Evolutionary conservation across 176 grass and related monocot genomes (phyloP).

Genomic region (Raddia guianensis): DNA sequence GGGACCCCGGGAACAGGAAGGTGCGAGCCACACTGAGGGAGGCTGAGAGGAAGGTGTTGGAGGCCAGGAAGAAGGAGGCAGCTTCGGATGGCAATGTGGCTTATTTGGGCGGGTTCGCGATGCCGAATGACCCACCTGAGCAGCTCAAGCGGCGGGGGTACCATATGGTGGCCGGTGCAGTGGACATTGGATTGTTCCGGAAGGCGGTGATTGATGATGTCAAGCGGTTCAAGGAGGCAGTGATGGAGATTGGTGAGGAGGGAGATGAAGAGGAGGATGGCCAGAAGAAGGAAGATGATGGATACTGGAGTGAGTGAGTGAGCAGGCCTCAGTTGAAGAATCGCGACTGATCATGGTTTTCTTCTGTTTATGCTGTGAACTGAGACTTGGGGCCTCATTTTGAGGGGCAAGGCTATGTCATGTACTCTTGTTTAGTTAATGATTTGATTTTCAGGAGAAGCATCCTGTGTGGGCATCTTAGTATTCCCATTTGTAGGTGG

Average conservation of each 20-base stretch:
- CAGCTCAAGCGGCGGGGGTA: conserved; percentile 89
- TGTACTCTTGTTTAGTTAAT: conserved; percentile 37
- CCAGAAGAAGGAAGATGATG: conserved; percentile 47
- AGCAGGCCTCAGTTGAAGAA: conserved; percentile 28
- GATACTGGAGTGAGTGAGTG: conserved; percentile 88
- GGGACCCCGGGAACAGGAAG: conserved; percentile 91
- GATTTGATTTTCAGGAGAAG: conserved; percentile 27
- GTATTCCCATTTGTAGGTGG: conserved; percentile 36
- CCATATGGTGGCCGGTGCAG: conserved; percentile 85
- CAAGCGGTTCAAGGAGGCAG: conserved; percentile 59
- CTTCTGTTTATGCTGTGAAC: conserved; percentile 32
- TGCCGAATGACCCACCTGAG: conserved; percentile 77
- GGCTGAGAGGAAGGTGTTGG: conserved; percentile 70
- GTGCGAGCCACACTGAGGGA: conserved; percentile 71
- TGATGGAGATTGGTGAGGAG: conserved; percentile 70
- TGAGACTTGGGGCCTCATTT: conserved; percentile 18
- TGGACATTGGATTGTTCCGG: conserved; percentile 72
- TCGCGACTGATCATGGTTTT: not conserved
- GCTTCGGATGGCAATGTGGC: conserved; percentile 34
- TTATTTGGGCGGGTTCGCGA: conserved; percentile 80
- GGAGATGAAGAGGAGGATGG: conserved; percentile 38
- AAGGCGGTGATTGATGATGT: conserved; percentile 69
- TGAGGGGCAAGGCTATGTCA: not conserved
- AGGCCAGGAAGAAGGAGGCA: conserved; percentile 48
- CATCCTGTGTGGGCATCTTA: conserved; percentile 31